phyloP scores from a whole-genome alignment of 2,329 filamentous ascomycete genomes.

The Xenoacremonium recifei region DNA sequence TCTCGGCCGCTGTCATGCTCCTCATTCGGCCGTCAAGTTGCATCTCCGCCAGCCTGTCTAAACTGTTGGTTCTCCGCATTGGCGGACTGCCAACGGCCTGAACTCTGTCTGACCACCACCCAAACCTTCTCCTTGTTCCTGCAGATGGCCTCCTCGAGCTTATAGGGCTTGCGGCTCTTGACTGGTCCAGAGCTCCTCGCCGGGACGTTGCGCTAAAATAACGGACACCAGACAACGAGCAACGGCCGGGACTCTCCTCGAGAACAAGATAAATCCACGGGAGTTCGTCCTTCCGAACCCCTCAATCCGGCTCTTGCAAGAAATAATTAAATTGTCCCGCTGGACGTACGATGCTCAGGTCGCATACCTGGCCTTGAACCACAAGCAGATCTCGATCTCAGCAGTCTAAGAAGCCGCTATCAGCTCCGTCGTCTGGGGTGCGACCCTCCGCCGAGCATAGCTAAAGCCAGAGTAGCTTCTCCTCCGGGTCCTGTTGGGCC shows the following conservation, averaged over 20 bases:
- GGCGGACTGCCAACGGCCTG: neutral
- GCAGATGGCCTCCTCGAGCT: neutral
- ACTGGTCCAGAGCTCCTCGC: neutral
- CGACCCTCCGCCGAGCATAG: too few relatives aligned
- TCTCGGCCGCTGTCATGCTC: too few relatives aligned
- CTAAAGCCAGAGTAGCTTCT: too few relatives aligned
- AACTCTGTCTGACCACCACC: neutral
- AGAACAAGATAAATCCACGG: too few relatives aligned
- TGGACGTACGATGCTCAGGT: too few relatives aligned
- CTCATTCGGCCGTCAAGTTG: neutral
- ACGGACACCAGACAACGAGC: too few relatives aligned
- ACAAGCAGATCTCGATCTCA: neutral
- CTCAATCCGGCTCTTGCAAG: too few relatives aligned
- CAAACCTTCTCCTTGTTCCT: conserved; percentile 1
- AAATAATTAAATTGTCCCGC: too few relatives aligned
- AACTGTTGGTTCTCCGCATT: neutral
- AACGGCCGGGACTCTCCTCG: too few relatives aligned
- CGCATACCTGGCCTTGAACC: too few relatives aligned
- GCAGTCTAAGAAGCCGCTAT: neutral
- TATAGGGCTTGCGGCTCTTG: neutral
- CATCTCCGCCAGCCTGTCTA: neutral
- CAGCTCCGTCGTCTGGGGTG: neutral
- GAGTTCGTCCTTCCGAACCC: too few relatives aligned
- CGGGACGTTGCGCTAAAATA: neutral
- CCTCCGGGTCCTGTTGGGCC: too few relatives aligned